Evolutionary conservation across 192 early-diverging fungal species (phyloP), one percentile per base, ranked within the genome.

Genomic region (Obelidium mucronatum): DNA sequence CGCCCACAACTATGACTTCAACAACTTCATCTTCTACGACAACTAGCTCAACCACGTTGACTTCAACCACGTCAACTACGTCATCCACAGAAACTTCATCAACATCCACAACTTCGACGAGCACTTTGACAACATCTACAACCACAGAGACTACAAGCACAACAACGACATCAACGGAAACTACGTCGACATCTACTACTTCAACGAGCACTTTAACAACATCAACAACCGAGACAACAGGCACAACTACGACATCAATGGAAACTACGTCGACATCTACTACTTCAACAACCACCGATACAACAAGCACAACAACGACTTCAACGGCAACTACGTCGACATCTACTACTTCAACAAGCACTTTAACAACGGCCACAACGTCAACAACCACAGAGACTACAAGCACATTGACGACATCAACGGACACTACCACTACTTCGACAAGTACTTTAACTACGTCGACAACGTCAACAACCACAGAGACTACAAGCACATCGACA

Each of bases 51-150:
- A 30, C 59, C n/a, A 31, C 59, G 33, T 28, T 31, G 33, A 31
- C 59, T 26, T 22, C n/a, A 31, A 26, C 59, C 17, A 31, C n/a
- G 19, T 17, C 59, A 15, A 15, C 19, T 61, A 15, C 59, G 33
- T 15, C 59, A 22, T 22, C 59, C n/a, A 31, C 15, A 28, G 59
- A 17, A 31, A 15, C n/a, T 61, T 13, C 59, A 61, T 22, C 59
- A 61, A 28, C 59, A 61, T 28, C 11, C n/a, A 8, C 59, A 61
- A 61, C 59, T 28, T 22, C 59, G 33, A 61, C 59, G 33, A 61
- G n/a, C 17, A 3, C 59, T 28, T n/a, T 51, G 8, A 22, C 48
- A 15, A 15, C 48, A 22, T 11, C 13, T 51, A 8, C 48, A 51
- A 22, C 48, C 11, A 22, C 48, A 51, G 48, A 51, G 8, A 22